Evolutionary conservation across 2,329 filamentous ascomycete genomes (phyloP).

Genomic region (Monilinia laxa): DNA sequence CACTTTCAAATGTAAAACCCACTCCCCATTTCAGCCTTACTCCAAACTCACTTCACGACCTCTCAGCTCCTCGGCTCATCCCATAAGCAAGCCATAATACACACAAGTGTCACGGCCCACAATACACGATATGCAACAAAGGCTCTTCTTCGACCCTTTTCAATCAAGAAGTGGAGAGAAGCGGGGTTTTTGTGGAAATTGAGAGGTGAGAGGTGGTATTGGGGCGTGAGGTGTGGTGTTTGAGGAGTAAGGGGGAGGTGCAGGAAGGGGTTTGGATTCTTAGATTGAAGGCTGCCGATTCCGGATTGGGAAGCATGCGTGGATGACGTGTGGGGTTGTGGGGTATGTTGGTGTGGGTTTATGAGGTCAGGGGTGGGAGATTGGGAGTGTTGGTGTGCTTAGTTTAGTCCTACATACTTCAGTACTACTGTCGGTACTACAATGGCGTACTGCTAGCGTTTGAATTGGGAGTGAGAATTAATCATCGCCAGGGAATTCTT

Average conservation of each 20-base stretch:
- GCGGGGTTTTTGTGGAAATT: constrained; percentile 15
- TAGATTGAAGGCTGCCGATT: neutral
- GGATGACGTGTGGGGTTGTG: constrained; percentile 11
- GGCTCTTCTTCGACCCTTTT: neutral
- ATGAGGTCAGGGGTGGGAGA: neutral
- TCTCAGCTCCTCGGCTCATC: neutral
- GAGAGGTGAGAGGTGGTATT: neutral
- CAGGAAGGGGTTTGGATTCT: neutral
- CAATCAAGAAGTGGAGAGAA: constrained; percentile 7
- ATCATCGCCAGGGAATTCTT: too few species aligned
- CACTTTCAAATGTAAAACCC: neutral
- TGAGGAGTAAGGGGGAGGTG: neutral
- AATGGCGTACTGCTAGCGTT: too few species aligned
- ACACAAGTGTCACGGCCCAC: constrained; percentile 18
- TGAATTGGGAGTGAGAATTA: too few species aligned
- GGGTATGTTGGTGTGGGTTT: neutral
- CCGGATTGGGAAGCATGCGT: neutral
- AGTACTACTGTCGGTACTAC: too few species aligned
- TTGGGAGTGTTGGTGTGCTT: neutral
- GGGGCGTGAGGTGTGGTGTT: neutral
- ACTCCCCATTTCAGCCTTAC: neutral
- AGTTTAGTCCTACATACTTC: too few species aligned
- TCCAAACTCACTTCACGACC: neutral
- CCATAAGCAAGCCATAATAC: neutral
- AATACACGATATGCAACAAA: constrained; percentile 17